Conservation (phyloP, 139 green algal species). For the Coelastrella sp. region DNA sequence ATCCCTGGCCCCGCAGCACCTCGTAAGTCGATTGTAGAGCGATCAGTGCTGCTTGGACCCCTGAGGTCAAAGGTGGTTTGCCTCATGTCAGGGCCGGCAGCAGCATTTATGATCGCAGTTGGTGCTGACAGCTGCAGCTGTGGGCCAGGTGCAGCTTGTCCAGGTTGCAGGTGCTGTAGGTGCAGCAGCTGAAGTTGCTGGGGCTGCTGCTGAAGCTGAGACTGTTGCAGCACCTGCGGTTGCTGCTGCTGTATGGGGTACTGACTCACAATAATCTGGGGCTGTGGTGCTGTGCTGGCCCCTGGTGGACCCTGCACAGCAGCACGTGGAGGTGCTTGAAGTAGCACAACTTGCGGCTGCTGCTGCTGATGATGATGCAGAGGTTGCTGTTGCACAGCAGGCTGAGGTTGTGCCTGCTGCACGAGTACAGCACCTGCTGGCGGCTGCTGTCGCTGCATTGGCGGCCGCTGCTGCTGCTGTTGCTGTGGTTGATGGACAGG, state of each 20-base stretch:
- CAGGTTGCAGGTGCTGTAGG: not conserved
- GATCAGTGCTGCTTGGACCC: not conserved
- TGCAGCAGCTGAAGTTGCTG: not conserved
- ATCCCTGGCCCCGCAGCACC: not conserved
- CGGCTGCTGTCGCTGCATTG: not conserved
- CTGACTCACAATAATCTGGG: not conserved
- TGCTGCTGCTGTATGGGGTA: constrained; percentile 3
- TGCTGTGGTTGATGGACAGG: not conserved
- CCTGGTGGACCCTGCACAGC: not conserved
- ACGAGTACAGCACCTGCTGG: not conserved
- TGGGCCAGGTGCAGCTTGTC: not conserved
- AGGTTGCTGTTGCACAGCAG: not conserved
- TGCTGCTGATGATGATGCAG: constrained; percentile 1
- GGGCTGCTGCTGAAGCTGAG: not conserved
- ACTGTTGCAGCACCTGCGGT: not conserved
- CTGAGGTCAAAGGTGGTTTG: constrained; percentile 33
- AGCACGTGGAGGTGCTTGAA: not conserved
- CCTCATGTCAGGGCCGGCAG: not conserved
- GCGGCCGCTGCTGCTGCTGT: constrained; percentile 32
- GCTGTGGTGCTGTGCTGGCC: not conserved
- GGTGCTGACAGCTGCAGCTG: not conserved
- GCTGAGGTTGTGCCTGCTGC: not conserved
- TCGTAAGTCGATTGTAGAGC: not conserved
- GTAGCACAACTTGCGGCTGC: not conserved
- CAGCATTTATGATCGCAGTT: not conserved